Evolutionary conservation across 2,329 filamentous ascomycete genomes (phyloP).

Genomic region (Cladophialophora carrionii): DNA sequence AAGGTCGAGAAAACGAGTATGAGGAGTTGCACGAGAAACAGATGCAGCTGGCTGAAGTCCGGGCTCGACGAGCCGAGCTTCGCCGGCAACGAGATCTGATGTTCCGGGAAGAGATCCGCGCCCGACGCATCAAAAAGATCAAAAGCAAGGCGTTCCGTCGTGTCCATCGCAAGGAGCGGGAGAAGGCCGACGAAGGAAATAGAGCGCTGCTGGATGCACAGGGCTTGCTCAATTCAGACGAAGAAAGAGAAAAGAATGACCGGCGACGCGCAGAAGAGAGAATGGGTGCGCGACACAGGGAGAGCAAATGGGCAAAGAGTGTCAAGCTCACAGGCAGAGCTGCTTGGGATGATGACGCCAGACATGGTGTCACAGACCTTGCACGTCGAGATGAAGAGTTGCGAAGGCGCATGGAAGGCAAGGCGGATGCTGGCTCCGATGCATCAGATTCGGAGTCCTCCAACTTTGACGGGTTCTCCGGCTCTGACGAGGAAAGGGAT

Average conservation of each 20-base stretch:
- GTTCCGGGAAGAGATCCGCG: slow-evolving; percentile 83
- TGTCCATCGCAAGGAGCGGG: slow-evolving; percentile 71
- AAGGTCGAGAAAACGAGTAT: slow-evolving; percentile 68
- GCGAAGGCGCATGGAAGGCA: slow-evolving; percentile 76
- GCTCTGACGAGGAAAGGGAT: slow-evolving; percentile 58
- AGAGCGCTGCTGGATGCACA: slow-evolving; percentile 56
- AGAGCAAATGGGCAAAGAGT: slow-evolving; percentile 91
- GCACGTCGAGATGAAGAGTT: slow-evolving; percentile 81
- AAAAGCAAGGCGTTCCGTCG: slow-evolving; percentile 95
- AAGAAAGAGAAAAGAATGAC: slow-evolving; percentile 68
- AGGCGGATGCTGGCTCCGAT: slow-evolving; percentile 64
- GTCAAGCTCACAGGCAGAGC: slow-evolving; percentile 76
- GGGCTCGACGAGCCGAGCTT: slow-evolving; percentile 72
- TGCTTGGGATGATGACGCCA: slow-evolving; percentile 86
- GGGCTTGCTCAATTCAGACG: slow-evolving; percentile 64
- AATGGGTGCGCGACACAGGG: slow-evolving; percentile 81
- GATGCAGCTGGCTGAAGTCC: slow-evolving; percentile 71
- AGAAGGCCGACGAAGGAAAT: slow-evolving; percentile 24
- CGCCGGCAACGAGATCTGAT: slow-evolving; percentile 80
- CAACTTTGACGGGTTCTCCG: slow-evolving; percentile 67
- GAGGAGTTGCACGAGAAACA: slow-evolving; percentile 72
- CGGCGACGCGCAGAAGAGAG: slow-evolving; percentile 78
- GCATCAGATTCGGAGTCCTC: slow-evolving; percentile 64
- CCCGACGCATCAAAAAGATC: slow-evolving; percentile 97
- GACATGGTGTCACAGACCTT: slow-evolving; percentile 76